Evolutionary conservation across 139 green algal species (phyloP).

Genomic region (Chlamydomonas schloesseri): DNA sequence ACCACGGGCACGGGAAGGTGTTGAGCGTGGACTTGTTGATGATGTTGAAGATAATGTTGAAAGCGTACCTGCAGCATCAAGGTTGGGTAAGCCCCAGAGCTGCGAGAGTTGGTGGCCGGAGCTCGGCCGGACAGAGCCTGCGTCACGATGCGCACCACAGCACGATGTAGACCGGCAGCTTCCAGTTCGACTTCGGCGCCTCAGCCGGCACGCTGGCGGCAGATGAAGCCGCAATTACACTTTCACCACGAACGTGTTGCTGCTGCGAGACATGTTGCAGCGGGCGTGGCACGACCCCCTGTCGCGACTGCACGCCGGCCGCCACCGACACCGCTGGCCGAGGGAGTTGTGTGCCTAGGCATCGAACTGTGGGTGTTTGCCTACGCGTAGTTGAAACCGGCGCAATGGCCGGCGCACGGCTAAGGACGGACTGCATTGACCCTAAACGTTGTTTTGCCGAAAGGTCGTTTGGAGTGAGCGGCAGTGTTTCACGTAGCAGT

Average conservation of each 20-base stretch:
- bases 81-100: neutral
- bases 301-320: conserved; percentile 11
- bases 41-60: conserved; percentile 96
- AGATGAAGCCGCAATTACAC: neutral
- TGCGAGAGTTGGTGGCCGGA: neutral
- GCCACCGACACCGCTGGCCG: conserved; percentile 1
- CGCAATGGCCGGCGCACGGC: too few species aligned
- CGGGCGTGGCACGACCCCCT: conserved; percentile 10
- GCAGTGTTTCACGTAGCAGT: too few species aligned
- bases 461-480: too few species aligned
- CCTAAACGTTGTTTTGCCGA: too few species aligned
- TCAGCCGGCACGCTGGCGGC: conserved; percentile 8
- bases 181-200: conserved; percentile 30
- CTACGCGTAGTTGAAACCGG: too few species aligned
- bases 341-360: neutral
- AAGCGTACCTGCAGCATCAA: conserved; percentile 77
- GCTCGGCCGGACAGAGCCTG: too few species aligned
- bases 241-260: neutral
- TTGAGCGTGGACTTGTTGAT: conserved; percentile 92
- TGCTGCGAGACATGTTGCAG: neutral
- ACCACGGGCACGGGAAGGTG: conserved; percentile 88
- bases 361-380: too few species aligned
- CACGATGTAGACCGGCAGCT: conserved; percentile 66
- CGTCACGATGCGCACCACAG: conserved; percentile 60
- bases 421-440: too few species aligned